phyloP scores from a whole-genome alignment of 192 early-diverging fungal species.

The Kickxella alabastrina region DNA sequence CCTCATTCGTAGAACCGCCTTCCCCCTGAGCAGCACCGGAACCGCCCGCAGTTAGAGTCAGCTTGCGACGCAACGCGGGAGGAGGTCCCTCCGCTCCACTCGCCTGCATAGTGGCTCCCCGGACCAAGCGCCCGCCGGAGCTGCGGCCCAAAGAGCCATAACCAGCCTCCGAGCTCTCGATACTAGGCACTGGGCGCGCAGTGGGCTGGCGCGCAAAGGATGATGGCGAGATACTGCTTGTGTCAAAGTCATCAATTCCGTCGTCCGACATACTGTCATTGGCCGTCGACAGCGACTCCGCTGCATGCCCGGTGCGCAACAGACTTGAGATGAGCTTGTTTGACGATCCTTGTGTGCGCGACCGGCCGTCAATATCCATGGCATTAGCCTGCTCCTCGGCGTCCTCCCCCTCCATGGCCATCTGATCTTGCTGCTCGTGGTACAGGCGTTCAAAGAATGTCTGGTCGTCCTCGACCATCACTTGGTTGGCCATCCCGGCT shows the following conservation, averaged over 20 bases:
- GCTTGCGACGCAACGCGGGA: constrained; percentile 11
- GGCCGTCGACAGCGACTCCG: constrained; percentile 42
- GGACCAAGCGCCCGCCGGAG: constrained; percentile 3
- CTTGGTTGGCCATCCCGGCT: constrained; percentile 55
- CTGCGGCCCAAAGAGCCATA: constrained; percentile 7
- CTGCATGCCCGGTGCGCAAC: constrained; percentile 22
- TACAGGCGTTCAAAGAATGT: constrained; percentile 77
- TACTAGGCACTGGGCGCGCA: constrained; percentile 1
- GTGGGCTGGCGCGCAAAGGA: constrained; percentile 1
- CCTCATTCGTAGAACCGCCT: constrained; percentile 62
- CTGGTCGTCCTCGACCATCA: constrained; percentile 84
- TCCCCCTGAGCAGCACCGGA: background rate
- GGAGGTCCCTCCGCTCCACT: background rate
- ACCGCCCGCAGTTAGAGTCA: background rate
- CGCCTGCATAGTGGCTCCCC: background rate
- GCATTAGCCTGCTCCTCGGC: constrained; percentile 10
- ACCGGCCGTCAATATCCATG: constrained; percentile 6
- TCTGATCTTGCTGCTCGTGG: constrained; percentile 61
- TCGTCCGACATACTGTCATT: constrained; percentile 39
- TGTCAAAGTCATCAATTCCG: constrained; percentile 8
- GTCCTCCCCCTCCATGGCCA: constrained; percentile 54
- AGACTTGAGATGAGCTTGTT: constrained; percentile 26
- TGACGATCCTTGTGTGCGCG: constrained; percentile 13
- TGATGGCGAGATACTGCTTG: constrained; percentile 1
- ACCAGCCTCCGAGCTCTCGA: constrained; percentile 12